A percentile compares a stretch with the other conserved stretches of the same genome.
Evolutionary conservation across 1,284 basidiomycete genomes (phyloP).

Genomic region (Pseudozyma tsukubaensis): DNA sequence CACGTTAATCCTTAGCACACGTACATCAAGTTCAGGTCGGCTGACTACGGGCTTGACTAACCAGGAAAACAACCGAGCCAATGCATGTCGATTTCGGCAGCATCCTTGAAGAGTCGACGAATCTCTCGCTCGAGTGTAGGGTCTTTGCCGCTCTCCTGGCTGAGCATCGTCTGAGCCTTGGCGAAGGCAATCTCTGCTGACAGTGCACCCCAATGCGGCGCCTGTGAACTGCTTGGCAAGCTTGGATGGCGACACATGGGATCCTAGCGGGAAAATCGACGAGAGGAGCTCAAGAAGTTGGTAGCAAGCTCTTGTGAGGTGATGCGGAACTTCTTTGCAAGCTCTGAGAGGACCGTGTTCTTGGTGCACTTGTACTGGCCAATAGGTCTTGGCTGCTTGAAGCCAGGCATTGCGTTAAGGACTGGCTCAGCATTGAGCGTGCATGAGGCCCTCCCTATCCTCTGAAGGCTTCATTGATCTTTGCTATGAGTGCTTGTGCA

Average conservation of each 20-base stretch:
- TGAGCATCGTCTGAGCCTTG: constrained; percentile 82
- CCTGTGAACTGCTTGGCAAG: constrained; percentile 66
- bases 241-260: constrained; percentile 45
- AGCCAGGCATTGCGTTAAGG: constrained; percentile 70
- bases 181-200: constrained; percentile 55
- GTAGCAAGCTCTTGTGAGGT: constrained; percentile 81
- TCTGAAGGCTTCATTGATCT: constrained; percentile 75
- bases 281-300: constrained; percentile 77
- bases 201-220: constrained; percentile 38
- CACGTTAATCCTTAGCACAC: background rate
- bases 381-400: constrained; percentile 85
- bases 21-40: constrained; percentile 14
- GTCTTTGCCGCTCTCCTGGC: constrained; percentile 92
- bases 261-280: constrained; percentile 75
- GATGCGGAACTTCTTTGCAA: constrained; percentile 85
- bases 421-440: constrained; percentile 30
- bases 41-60: too few species aligned
- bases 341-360: constrained; percentile 78
- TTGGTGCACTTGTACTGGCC: constrained; percentile 87
- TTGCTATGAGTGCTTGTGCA: constrained; percentile 73
- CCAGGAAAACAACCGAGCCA: too few species aligned
- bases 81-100: constrained; percentile 77
- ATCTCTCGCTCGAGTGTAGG: constrained; percentile 86
- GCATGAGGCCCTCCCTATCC: constrained; percentile 69
- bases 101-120: constrained; percentile 80